Base-by-base conservation (phyloP, 176 grass and related monocot species). In the Dendrocalamus sinicus region DNA sequence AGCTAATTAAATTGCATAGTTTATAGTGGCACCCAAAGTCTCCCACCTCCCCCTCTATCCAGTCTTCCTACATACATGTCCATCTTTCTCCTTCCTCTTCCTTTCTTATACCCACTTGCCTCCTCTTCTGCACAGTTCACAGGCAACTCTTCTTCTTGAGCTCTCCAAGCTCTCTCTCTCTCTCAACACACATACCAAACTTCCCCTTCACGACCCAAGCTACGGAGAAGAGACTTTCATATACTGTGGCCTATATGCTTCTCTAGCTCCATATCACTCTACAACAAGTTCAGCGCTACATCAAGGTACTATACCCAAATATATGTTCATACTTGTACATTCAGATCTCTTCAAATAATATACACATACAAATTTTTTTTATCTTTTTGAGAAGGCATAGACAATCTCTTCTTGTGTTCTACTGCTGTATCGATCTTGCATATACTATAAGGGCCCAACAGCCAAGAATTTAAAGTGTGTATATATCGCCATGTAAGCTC, bases 31-130 rank as follows among this genome's bases (percentile, higher is more conserved):
- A 61, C 69, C 75, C 32, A 83, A 87, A 84, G 76, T 84, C 91
- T 86, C 70, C 75, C 76, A 50, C 69, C 72, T 52, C 65, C 20
- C 35, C 43, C 87, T 78, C 71, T 67, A 41, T 62, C 79, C 68
- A 85, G 66, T 85, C 86, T 82, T 86, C 66, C 71, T 35, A 14
- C 46, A 55, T 57, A 76, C 62, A 50, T 68, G 81, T 73, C 53
- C 67, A 75, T 8, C 83, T 82, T 65, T 67, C 71, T 46, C 71
- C 50, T 40, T 45, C 45, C 78, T 87, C 85, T 63, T 71, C 61
- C 76, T 75, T 83, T 89, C 83, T 86, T 83, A 66, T 78, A 83
- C 86, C 81, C 85, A 88, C 85, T 71, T 91, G 76, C 46, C 44
- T 78, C 81, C 81, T 58, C 69, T 68, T 84, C 81, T 68, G 81